These are phyloP conservation scores for Colletotrichum sp. DNA, from an alignment of 2,329 filamentous ascomycete species.

Conservation along the genomic window DNA sequence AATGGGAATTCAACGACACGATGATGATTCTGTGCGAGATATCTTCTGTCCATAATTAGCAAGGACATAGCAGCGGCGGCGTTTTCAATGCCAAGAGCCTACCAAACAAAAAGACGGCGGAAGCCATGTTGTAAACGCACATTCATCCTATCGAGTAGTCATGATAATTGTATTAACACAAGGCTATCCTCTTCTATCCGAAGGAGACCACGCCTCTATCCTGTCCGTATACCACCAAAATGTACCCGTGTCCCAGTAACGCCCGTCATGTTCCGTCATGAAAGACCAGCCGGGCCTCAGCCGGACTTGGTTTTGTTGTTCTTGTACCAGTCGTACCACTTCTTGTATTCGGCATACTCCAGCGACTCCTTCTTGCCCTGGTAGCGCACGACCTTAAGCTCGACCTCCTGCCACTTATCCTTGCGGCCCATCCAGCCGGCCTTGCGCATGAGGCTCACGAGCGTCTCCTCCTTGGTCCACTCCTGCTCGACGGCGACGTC, in stretches of 20 bases:
- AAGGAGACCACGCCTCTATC: background rate
- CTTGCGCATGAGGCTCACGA: slow-evolving; percentile 91
- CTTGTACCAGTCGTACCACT: slow-evolving; percentile 78
- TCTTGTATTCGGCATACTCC: slow-evolving; percentile 75
- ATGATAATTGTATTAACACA: slow-evolving; percentile 1
- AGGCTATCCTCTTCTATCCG: slow-evolving; percentile 5
- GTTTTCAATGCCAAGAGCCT: background rate
- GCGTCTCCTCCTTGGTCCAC: slow-evolving; percentile 91
- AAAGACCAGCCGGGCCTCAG: background rate
- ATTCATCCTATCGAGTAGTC: background rate
- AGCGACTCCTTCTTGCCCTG: slow-evolving; percentile 81
- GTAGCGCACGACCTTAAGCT: slow-evolving; percentile 81
- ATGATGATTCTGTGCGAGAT: background rate
- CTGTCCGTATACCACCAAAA: background rate
- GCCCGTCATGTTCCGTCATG: background rate
- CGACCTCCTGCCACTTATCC: slow-evolving; percentile 80
- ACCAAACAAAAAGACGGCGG: background rate
- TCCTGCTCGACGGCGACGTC: slow-evolving; percentile 92
- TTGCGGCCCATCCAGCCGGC: slow-evolving; percentile 88
- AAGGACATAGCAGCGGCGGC: background rate
- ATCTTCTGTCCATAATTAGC: background rate
- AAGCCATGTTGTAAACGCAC: background rate
- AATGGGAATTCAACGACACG: background rate
- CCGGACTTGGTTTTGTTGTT: slow-evolving; percentile 25
- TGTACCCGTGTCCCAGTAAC: background rate